These are phyloP conservation scores for Castanopsis chinensis DNA, from an alignment of 306 rosid species.

Conservation along the genomic window DNA sequence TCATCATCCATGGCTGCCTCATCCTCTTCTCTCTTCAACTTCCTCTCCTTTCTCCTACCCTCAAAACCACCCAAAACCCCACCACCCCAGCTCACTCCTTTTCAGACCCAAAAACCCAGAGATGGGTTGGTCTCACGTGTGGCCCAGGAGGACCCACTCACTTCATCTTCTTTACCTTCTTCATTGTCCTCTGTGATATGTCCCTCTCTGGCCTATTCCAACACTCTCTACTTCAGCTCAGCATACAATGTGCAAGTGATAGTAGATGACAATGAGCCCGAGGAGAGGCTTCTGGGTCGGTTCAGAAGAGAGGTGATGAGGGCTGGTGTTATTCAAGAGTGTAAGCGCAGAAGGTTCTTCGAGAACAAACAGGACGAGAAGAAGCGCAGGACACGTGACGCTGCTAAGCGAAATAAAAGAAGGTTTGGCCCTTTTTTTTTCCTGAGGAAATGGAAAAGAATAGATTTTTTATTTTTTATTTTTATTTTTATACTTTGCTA, in stretches of 20 bases:
- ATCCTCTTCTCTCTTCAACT: slow-evolving; percentile 55
- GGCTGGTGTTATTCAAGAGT: slow-evolving; percentile 79
- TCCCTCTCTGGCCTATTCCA: slow-evolving; percentile 54
- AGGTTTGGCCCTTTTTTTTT: slow-evolving; percentile 34
- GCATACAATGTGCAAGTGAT: slow-evolving; percentile 68
- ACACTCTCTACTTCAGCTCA: slow-evolving; percentile 45
- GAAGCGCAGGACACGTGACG: slow-evolving; percentile 78
- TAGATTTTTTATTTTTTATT: neutral
- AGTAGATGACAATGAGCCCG: slow-evolving; percentile 74
- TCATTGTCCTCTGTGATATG: slow-evolving; percentile 50
- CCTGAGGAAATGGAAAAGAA: neutral
- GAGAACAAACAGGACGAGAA: slow-evolving; percentile 75
- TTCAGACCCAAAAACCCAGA: slow-evolving; percentile 26
- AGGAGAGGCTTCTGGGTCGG: slow-evolving; percentile 68
- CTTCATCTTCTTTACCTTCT: slow-evolving; percentile 25
- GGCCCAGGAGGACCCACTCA: slow-evolving; percentile 3
- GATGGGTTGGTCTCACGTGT: slow-evolving; percentile 20
- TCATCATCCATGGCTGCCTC: slow-evolving; percentile 58
- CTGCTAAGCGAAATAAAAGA: slow-evolving; percentile 77
- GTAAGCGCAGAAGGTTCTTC: slow-evolving; percentile 57
- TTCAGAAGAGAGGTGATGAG: slow-evolving; percentile 77
- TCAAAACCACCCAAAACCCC: slow-evolving; percentile 43
- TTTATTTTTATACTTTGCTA: neutral
- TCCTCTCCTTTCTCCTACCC: slow-evolving; percentile 63
- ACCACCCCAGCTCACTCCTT: slow-evolving; percentile 29